Conservation (phyloP, 805 yeast species). For the Saturnispora hagleri region DNA sequence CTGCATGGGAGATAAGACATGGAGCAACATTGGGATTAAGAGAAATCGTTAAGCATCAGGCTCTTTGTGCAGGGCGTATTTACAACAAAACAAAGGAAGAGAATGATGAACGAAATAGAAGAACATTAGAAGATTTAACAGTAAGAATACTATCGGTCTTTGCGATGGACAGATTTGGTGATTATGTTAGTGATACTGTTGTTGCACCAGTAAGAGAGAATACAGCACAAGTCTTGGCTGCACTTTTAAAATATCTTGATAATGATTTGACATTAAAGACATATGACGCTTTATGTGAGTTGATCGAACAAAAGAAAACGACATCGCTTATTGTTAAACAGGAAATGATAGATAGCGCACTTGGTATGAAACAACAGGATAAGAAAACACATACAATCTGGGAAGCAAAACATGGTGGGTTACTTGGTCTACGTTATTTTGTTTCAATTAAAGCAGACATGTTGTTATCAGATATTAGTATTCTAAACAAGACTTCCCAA, state of each 20-base stretch:
- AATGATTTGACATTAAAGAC: conserved; percentile 49
- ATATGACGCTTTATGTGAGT: conserved; percentile 53
- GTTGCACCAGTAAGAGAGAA: conserved; percentile 98
- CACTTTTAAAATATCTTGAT: conserved; percentile 67
- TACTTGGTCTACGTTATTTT: conserved; percentile 85
- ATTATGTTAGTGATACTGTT: conserved; percentile 93
- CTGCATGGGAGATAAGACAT: conserved; percentile 90
- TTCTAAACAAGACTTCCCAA: conserved; percentile 62
- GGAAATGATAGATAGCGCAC: conserved; percentile 12
- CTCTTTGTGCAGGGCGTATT: conserved; percentile 76
- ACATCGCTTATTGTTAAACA: conserved; percentile 19
- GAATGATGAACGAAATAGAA: conserved; percentile 55
- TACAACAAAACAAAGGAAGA: conserved; percentile 50
- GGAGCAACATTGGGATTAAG: conserved; percentile 91
- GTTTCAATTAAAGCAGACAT: conserved; percentile 83
- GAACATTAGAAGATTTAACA: conserved; percentile 78
- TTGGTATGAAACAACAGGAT: conserved; percentile 8
- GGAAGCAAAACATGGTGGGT: conserved; percentile 99
- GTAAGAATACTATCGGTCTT: conserved; percentile 78
- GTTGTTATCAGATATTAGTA: conserved; percentile 46
- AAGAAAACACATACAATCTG: conserved; percentile 48
- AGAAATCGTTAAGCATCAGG: conserved; percentile 71
- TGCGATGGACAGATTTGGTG: conserved; percentile 93
- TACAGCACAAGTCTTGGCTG: conserved; percentile 90
- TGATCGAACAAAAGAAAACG: conserved; percentile 49